Base-by-base conservation (phyloP, 1,284 basidiomycete genomes). In the Fomes fomentarius region DNA sequence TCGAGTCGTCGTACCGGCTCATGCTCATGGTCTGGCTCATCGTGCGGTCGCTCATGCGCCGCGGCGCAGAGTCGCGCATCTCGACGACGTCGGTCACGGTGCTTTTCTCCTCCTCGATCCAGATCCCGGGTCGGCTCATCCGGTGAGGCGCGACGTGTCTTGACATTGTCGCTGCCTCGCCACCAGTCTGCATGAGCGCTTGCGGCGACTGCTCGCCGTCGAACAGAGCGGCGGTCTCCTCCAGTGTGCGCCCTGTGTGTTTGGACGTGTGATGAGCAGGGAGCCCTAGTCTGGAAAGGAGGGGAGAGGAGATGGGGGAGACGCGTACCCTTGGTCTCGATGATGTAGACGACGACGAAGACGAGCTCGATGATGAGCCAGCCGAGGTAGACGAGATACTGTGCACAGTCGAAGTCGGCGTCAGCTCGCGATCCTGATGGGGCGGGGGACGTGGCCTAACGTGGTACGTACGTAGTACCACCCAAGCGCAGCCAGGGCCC, bases 211-310 rank as follows among this genome's bases (percentile, higher is more conserved):
- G 71, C 30, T 81, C 78, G 21, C 84, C 82, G 59, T 87, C 85
- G 58, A 87, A 87, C 17, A 87, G 68, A 4, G 78, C 79, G 1
- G 85, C 81, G 3, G 84, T 87, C 65, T 88, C 85, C 68, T 88
- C 86, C 22, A 87, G 74, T 1, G 85, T 87, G 25, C 80, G 77
- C 17, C 83, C 83, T 80, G 14, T 43, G 22, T 24, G 21, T 24
- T n/a, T n/a, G n/a, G n/a, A n/a, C n/a, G n/a, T n/a, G n/a, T n/a
- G n/a, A n/a, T n/a, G n/a, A n/a, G n/a, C n/a, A n/a, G n/a, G n/a
- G n/a, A n/a, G n/a, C n/a, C n/a, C n/a, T n/a, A n/a, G n/a, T n/a
- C n/a, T n/a, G n/a, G n/a, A n/a, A n/a, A n/a, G n/a, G n/a, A n/a
- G n/a, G n/a, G n/a, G n/a, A n/a, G n/a, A n/a, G n/a, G n/a, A n/a